phyloP scores from a whole-genome alignment of 768 basidiomycete species.

The Rhodocollybia butyracea region DNA sequence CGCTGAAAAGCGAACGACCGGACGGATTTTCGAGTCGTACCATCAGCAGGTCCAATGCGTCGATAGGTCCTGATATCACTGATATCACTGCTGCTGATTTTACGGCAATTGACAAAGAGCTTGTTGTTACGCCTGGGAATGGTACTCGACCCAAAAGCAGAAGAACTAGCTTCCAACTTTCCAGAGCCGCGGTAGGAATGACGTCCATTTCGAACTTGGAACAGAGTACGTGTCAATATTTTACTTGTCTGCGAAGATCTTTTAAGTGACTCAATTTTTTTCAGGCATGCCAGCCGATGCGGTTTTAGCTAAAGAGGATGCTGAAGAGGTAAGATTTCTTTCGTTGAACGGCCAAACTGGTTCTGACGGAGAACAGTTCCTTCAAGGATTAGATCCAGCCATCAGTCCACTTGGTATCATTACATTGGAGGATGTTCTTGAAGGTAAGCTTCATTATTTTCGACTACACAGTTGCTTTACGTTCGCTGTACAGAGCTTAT shows the following conservation, averaged over 20 bases:
- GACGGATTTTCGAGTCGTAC: constrained; percentile 17
- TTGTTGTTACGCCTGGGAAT: not conserved
- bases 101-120: not conserved
- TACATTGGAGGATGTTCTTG: constrained; percentile 89
- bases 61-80: not conserved
- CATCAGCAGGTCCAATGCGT: constrained; percentile 3
- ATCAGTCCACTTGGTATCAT: constrained; percentile 89
- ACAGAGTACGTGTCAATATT: constrained; percentile 42
- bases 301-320: constrained; percentile 69
- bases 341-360: not conserved
- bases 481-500: constrained; percentile 62
- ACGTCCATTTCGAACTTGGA: constrained; percentile 52
- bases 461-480: constrained; percentile 1
- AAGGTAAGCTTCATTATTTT: constrained; percentile 56
- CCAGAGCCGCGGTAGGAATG: constrained; percentile 38
- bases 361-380: constrained; percentile 45
- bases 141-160: constrained; percentile 22
- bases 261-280: not conserved
- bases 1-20: constrained; percentile 20
- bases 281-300: constrained; percentile 78
- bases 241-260: not conserved
- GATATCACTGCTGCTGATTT: not conserved
- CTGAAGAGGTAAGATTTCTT: constrained; percentile 56
- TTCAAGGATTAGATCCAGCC: constrained; percentile 78
- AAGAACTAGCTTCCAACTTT: constrained; percentile 37